Percentiles rank a stretch among this genome's conserved stretches.
These are phyloP conservation scores for Clathrus columnatus DNA, from an alignment of 768 basidiomycete genomes.

Conservation along the genomic window DNA sequence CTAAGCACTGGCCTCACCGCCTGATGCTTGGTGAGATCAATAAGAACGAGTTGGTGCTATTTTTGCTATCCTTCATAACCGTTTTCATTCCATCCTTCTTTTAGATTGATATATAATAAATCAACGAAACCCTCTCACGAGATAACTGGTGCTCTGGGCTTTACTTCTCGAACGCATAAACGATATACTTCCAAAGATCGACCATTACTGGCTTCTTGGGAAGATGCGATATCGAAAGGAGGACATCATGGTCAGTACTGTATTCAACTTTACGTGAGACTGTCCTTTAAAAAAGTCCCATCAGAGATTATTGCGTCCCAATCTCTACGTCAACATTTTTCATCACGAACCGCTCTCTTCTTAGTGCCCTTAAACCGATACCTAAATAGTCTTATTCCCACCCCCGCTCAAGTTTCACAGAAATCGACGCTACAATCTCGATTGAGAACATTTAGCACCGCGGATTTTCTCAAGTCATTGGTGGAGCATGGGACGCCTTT, in stretches of 20 bases:
- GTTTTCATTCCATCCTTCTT: background rate
- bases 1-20: slow-evolving; percentile 80
- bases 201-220: slow-evolving; percentile 59
- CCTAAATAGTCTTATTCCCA: slow-evolving; percentile 78
- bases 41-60: background rate
- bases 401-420: slow-evolving; percentile 39
- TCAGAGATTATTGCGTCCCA: slow-evolving; percentile 42
- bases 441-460: slow-evolving; percentile 62
- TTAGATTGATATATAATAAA: background rate
- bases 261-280: background rate
- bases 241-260: slow-evolving; percentile 22
- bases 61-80: background rate
- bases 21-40: slow-evolving; percentile 53
- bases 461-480: slow-evolving; percentile 63
- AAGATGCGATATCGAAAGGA: slow-evolving; percentile 37
- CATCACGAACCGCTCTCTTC: slow-evolving; percentile 74
- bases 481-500: slow-evolving; percentile 61
- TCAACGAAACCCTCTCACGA: slow-evolving; percentile 3
- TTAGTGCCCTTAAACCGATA: slow-evolving; percentile 88
- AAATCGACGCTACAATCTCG: slow-evolving; percentile 26
- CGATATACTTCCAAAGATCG: slow-evolving; percentile 83
- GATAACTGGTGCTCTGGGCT: slow-evolving; percentile 14
- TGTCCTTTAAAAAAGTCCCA: background rate
- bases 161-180: slow-evolving; percentile 45
- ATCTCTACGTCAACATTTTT: slow-evolving; percentile 71